Evolutionary conservation across 805 yeast species (phyloP).

Genomic region (Nakazawaea sp.): DNA sequence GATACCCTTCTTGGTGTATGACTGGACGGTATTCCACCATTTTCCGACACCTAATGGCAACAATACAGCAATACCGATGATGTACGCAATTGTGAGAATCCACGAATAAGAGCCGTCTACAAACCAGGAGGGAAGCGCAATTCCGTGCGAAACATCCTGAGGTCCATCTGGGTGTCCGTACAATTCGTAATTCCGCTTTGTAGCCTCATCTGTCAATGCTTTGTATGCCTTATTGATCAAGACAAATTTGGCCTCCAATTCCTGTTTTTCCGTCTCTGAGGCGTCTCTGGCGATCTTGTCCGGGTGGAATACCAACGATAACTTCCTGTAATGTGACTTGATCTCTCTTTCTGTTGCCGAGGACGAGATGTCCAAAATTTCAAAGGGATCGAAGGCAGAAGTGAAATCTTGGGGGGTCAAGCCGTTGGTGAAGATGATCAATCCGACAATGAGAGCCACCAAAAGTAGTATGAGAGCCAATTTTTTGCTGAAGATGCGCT

Average conservation of each 20-base stretch:
- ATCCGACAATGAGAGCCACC: conserved; percentile 48
- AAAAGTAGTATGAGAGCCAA: conserved; percentile 36
- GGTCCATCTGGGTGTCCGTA: conserved; percentile 99
- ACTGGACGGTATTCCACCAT: conserved; percentile 87
- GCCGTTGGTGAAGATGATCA: conserved; percentile 37
- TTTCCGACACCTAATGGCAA: conserved; percentile 75
- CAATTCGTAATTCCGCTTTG: conserved; percentile 71
- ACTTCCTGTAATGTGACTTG: conserved; percentile 76
- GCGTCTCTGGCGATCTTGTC: conserved; percentile 74
- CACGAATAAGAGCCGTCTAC: conserved; percentile 75
- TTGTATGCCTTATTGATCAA: conserved; percentile 87
- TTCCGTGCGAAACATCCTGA: conserved; percentile 83
- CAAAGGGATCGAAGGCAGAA: conserved; percentile 78
- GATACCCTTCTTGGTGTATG: conserved; percentile 76
- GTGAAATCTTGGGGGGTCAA: conserved; percentile 30
- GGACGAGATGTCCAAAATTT: conserved; percentile 64
- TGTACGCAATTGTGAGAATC: conserved; percentile 55
- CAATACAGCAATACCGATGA: conserved; percentile 64
- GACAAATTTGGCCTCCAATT: conserved; percentile 71
- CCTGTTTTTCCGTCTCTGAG: conserved; percentile 45
- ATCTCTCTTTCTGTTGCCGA: conserved; percentile 68
- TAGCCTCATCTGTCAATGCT: conserved; percentile 85
- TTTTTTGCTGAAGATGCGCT: conserved; percentile 28
- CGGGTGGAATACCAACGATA: conserved; percentile 87
- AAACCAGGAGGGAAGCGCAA: conserved; percentile 88